Percentiles rank a stretch among this genome's conserved stretches.
Conservation (phyloP, 2,329 filamentous ascomycete genomes). For the Thielaviopsis populi region DNA sequence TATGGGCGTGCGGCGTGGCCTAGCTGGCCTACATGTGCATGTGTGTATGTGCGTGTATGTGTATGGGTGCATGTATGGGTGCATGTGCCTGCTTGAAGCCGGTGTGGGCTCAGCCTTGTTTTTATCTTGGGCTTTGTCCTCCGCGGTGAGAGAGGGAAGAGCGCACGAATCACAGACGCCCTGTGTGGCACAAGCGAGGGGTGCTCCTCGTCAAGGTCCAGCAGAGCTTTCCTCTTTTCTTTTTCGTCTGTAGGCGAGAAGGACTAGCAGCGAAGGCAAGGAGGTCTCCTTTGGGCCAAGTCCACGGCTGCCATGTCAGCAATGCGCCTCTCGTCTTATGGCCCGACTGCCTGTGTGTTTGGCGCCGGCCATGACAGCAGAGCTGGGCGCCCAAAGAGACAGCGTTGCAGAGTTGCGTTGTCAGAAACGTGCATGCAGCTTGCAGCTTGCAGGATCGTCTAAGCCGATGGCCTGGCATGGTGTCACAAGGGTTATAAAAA, state of each 20-base stretch:
- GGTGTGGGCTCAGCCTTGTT: background rate
- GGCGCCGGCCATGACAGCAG: background rate
- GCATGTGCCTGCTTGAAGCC: background rate
- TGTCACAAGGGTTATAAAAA: conserved; percentile 6
- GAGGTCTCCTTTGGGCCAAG: background rate
- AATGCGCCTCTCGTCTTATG: background rate
- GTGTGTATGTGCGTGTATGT: background rate
- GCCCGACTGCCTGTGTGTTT: background rate
- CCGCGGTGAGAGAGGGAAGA: background rate
- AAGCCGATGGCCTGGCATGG: background rate
- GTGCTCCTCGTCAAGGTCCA: background rate
- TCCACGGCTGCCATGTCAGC: background rate
- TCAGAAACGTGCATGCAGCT: background rate
- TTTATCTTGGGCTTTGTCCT: background rate
- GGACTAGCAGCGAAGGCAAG: background rate
- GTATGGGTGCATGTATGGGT: background rate
- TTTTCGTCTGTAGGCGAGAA: background rate
- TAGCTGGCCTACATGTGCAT: background rate
- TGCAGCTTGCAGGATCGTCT: background rate
- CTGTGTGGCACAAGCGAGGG: background rate
- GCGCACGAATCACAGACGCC: background rate
- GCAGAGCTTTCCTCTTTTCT: background rate
- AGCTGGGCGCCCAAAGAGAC: background rate
- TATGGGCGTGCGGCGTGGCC: background rate
- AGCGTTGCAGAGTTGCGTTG: conserved; percentile 5